Base-by-base conservation (phyloP, 352 stramenopile species). In the Globisporangium okanoganense region DNA sequence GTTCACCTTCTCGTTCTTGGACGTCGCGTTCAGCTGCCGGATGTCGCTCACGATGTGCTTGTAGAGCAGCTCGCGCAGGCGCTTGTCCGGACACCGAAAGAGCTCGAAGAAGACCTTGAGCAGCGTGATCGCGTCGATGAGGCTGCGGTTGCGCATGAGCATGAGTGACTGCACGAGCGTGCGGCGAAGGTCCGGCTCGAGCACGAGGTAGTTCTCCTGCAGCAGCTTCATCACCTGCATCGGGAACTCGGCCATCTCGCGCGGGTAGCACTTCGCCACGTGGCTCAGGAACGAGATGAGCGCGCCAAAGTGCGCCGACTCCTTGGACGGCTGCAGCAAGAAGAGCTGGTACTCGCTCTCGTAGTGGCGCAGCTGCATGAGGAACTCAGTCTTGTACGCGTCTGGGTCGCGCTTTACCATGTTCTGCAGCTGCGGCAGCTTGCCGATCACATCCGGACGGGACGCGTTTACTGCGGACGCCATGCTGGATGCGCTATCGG, bases 341-440 rank as follows among this genome's bases (percentile, higher is more conserved):
- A 99, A 96, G 61, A 99, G 95, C 62, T 96, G 83, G 65, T 98
- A 92, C 74, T 99, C 90, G 65, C 91, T 98, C 72, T 98, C 79
- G 64, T 98, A 98, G 75, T 98, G 95, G 38, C 92, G 92, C 56
- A 96, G 61, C 79, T 99, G 97, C 74, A 98, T 97, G 69, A 98
- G 82, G 76, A 99, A 99, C 79, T 99, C 97, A 58, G 96, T 94
- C 53, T 86, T 81, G 82, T 99, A 99, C 54, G 87, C 94, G 44
- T 84, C 65, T 9, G 97, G 96, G 73, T 99, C 97, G 33, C 97
- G 90, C 82, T 99, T 99, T 38, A 99, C 96, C 67, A 99, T 92
- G 82, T 99, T 99, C 85, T 99, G 97, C 50, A 99, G 84, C 79
- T 98, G 94, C 58, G 95, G 90, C 48, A 98, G 78, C 79, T 96